These are phyloP conservation scores for Claviceps paspali DNA, from an alignment of 2,329 filamentous ascomycete species.

Conservation along the genomic window DNA sequence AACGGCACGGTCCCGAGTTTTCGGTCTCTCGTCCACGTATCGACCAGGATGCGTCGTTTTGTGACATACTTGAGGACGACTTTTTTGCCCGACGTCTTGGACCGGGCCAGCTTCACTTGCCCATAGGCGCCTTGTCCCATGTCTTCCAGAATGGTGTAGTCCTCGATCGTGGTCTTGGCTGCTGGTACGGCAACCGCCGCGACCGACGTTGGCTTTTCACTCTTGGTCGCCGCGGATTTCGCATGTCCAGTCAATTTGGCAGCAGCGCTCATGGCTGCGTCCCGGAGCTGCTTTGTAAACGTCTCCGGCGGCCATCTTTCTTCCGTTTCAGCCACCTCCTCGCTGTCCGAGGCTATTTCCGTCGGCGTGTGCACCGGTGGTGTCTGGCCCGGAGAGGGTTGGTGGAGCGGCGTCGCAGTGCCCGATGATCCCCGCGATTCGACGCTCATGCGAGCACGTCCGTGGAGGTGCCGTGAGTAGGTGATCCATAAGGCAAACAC, in stretches of 20 bases:
- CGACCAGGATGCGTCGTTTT: conserved; percentile 88
- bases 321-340: conserved; percentile 25
- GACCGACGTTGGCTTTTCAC: conserved; percentile 19
- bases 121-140: conserved; percentile 98
- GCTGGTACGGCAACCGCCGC: conserved; percentile 21
- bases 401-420: conserved; percentile 55
- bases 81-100: conserved; percentile 67
- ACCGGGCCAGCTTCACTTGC: conserved; percentile 85
- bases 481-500: conserved; percentile 96
- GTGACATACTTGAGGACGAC: conserved; percentile 97
- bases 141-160: conserved; percentile 87
- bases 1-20: conserved; percentile 86
- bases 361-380: conserved; percentile 40
- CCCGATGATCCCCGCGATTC: conserved; percentile 49
- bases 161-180: conserved; percentile 70
- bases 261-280: conserved; percentile 39
- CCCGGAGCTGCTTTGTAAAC: conserved; percentile 41
- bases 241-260: conserved; percentile 33
- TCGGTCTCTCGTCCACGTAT: conserved; percentile 94
- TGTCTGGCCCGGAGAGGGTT: conserved; percentile 62
- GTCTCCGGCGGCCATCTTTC: conserved; percentile 26
- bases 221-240: conserved; percentile 15
- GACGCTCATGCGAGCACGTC: conserved; percentile 42
- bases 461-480: conserved; percentile 82
- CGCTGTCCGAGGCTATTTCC: conserved; percentile 39